Conservation (phyloP, 2,329 filamentous ascomycete species). For the Aspergillus sp. region DNA sequence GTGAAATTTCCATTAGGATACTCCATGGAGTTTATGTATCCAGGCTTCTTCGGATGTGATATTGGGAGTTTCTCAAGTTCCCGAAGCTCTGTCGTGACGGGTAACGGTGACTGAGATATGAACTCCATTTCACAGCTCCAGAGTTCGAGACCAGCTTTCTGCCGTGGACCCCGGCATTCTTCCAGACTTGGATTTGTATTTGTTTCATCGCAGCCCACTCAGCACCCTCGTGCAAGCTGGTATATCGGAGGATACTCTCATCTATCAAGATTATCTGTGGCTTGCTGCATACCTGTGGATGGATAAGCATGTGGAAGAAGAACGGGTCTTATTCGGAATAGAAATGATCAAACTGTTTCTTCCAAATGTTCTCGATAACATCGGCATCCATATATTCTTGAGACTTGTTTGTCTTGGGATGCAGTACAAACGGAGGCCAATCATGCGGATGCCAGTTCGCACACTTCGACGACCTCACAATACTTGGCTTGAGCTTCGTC, state of each 20-base stretch:
- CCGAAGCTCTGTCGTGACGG: too few relatives aligned
- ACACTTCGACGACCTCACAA: constrained; percentile 44
- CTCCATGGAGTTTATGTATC: too few relatives aligned
- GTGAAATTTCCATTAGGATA: too few relatives aligned
- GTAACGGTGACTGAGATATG: too few relatives aligned
- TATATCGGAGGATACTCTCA: constrained; percentile 60
- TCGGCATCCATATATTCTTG: constrained; percentile 58
- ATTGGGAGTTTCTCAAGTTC: too few relatives aligned
- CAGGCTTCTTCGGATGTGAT: too few relatives aligned
- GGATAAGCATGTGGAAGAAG: not conserved
- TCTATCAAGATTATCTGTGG: not conserved
- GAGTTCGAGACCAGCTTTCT: not conserved
- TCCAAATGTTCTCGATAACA: constrained; percentile 59
- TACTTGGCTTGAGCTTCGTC: constrained; percentile 44
- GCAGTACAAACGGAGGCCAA: constrained; percentile 46
- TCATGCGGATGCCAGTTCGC: constrained; percentile 46
- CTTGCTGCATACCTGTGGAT: constrained; percentile 5
- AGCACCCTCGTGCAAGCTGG: constrained; percentile 57
- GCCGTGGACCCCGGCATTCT: not conserved
- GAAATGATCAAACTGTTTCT: constrained; percentile 65
- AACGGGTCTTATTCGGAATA: constrained; percentile 60
- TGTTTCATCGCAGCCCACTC: constrained; percentile 58
- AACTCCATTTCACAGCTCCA: too few relatives aligned
- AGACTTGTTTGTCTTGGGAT: constrained; percentile 47
- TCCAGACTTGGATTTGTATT: constrained; percentile 63